Conservation (phyloP, 129 eudicot species). For the Daucus carota region DH1_v3.0 NC_030383.2:1411501-1412000, state of each 20-base stretch:
- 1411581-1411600: slow-evolving; percentile 17
- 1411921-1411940: too few species aligned
- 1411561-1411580: slow-evolving; percentile 17
- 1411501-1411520: slow-evolving; percentile 27
- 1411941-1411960: too few species aligned
- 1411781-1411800: too few species aligned
- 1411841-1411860: too few species aligned
- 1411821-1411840: background rate
- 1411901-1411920: too few species aligned
- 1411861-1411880: too few species aligned
- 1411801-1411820: background rate
- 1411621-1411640: slow-evolving; percentile 21
- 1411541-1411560: slow-evolving; percentile 25
- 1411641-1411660: slow-evolving; percentile 32
- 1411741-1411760: background rate
- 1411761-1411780: background rate
- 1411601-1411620: slow-evolving; percentile 11
- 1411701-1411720: slow-evolving; percentile 20
- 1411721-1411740: background rate
- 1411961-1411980: too few species aligned
- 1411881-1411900: too few species aligned
- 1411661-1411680: slow-evolving; percentile 29
- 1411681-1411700: slow-evolving; percentile 29
- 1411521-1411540: slow-evolving; percentile 23
- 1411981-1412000: too few species aligned